These are phyloP conservation scores for Perkinsus chesapeaki DNA, from an alignment of 169 alveolate species.

Conservation along the genomic window DNA sequence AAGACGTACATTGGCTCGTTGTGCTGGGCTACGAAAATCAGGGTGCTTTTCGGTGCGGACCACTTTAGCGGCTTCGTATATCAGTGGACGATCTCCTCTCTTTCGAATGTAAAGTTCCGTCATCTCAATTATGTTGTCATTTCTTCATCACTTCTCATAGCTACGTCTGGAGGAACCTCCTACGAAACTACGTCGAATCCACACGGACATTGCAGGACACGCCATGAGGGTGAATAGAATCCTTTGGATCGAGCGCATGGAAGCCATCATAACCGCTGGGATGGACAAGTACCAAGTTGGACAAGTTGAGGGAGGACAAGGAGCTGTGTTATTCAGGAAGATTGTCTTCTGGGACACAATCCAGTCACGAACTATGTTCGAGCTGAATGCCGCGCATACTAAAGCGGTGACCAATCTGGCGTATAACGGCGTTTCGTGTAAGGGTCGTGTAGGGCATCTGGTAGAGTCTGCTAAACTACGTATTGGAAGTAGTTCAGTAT, in stretches of 20 bases:
- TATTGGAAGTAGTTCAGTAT: background rate
- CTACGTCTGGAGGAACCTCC: background rate
- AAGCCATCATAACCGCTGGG: background rate
- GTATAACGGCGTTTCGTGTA: background rate
- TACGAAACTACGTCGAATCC: background rate
- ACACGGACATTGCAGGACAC: background rate
- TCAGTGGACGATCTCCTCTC: background rate
- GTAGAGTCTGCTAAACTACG: background rate
- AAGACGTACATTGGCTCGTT: background rate
- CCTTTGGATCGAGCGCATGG: background rate
- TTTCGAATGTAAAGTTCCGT: background rate
- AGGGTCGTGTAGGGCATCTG: background rate
- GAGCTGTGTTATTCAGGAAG: background rate
- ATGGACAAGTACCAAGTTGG: background rate
- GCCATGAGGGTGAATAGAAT: background rate
- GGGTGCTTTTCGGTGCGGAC: background rate
- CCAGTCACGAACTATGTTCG: background rate
- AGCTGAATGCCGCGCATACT: background rate
- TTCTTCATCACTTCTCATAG: too few relatives aligned
- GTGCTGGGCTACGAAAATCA: background rate
- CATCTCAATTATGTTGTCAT: too few relatives aligned
- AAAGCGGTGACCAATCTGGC: background rate
- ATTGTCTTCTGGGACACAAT: background rate
- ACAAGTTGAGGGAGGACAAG: background rate
- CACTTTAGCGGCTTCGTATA: background rate